These are phyloP conservation scores for Melocanna baccifera DNA, from an alignment of 176 grass and related monocot species.

Conservation along the genomic window DNA sequence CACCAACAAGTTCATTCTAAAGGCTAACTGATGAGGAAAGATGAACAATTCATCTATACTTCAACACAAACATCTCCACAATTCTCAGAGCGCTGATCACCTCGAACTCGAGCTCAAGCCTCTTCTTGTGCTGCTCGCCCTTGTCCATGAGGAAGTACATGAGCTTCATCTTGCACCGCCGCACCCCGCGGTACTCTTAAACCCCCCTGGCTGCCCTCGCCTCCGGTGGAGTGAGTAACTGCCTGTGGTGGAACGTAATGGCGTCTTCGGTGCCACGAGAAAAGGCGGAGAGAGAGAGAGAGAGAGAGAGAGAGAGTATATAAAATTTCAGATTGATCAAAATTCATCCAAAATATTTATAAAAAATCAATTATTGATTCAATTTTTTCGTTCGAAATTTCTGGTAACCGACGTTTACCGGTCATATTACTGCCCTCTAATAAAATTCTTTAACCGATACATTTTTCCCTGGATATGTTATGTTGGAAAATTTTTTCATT, in stretches of 20 bases:
- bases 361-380: no score
- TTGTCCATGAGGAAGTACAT: slow-evolving; percentile 67
- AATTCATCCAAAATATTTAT: no score
- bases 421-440: no score
- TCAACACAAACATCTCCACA: neutral
- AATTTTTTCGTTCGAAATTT: no score
- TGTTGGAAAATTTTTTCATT: neutral
- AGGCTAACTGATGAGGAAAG: no score
- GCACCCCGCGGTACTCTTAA: slow-evolving; percentile 42
- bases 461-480: neutral
- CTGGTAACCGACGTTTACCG: no score
- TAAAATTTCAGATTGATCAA: no score
- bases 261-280: slow-evolving; percentile 25
- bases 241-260: slow-evolving; percentile 40
- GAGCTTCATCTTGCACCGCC: slow-evolving; percentile 57
- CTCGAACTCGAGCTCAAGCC: slow-evolving; percentile 64
- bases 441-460: no score
- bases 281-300: neutral
- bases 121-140: slow-evolving; percentile 44
- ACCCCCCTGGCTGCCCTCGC: neutral
- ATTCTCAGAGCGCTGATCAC: neutral
- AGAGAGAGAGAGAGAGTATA: no score
- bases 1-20: no score
- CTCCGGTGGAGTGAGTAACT: slow-evolving; percentile 35
- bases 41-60: no score